Conservation (phyloP, 2,329 filamentous ascomycete genomes). For the Calonectria pauciramosa region DNA sequence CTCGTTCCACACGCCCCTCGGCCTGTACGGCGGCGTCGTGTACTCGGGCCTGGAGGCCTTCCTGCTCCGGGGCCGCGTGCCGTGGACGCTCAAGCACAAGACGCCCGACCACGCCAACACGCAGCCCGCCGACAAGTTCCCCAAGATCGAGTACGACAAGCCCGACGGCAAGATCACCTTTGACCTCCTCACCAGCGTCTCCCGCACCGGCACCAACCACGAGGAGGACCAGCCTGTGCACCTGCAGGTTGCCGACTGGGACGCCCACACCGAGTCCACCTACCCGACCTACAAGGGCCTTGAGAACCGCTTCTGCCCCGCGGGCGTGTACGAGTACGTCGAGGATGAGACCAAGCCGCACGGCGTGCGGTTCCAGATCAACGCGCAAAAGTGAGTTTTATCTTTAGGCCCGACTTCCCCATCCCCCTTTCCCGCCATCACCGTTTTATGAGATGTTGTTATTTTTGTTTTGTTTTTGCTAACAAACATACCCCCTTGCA, state of each 20-base stretch:
- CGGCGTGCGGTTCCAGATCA: conserved; percentile 97
- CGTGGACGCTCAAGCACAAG: conserved; percentile 94
- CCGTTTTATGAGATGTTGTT: neutral
- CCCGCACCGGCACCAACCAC: conserved; percentile 96
- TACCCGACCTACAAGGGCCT: conserved; percentile 92
- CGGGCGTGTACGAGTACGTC: conserved; percentile 97
- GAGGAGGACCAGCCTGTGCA: conserved; percentile 99
- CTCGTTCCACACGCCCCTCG: conserved; percentile 89
- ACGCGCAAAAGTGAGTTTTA: conserved; percentile 89
- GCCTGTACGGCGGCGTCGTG: conserved; percentile 88
- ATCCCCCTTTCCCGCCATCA: neutral
- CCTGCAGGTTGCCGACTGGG: conserved; percentile 95
- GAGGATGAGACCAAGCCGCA: conserved; percentile 90
- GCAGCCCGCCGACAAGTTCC: conserved; percentile 81
- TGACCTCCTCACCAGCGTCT: conserved; percentile 96
- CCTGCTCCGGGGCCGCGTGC: conserved; percentile 84
- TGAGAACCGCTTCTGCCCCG: conserved; percentile 97
- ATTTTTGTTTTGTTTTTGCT: conserved; percentile 17
- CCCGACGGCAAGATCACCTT: conserved; percentile 96
- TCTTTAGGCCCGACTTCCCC: neutral
- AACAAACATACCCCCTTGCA: conserved; percentile 53
- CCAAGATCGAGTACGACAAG: conserved; percentile 96
- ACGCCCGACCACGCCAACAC: conserved; percentile 83
- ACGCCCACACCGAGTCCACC: conserved; percentile 84
- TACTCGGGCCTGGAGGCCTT: conserved; percentile 96